Evolutionary conservation across 2,329 filamentous ascomycete genomes (phyloP).

Genomic region (Trichophyton rubrum): DNA sequence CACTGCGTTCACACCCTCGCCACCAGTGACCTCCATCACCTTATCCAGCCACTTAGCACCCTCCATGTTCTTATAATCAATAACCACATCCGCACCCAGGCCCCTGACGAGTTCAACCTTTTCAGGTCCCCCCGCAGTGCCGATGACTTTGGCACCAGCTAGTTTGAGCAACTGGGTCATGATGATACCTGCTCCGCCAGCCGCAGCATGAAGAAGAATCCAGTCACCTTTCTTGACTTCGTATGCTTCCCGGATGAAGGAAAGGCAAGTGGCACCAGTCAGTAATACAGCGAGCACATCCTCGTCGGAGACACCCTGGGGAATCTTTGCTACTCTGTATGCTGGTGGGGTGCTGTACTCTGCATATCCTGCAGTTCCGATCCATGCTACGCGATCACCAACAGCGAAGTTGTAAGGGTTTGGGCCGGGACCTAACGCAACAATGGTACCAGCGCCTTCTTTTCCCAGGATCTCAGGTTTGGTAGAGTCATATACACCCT

Average conservation of each 20-base stretch:
- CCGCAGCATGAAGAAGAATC: slow-evolving; percentile 68
- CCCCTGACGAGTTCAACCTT: slow-evolving; percentile 58
- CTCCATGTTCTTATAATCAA: slow-evolving; percentile 76
- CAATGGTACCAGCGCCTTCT: slow-evolving; percentile 63
- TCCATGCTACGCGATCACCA: slow-evolving; percentile 61
- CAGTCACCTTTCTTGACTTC: slow-evolving; percentile 63
- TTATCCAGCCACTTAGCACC: slow-evolving; percentile 65
- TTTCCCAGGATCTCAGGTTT: slow-evolving; percentile 68
- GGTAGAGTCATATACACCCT: slow-evolving; percentile 60
- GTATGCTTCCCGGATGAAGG: slow-evolving; percentile 62
- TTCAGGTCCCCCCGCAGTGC: slow-evolving; percentile 59
- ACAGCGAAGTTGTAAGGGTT: slow-evolving; percentile 44
- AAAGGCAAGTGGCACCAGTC: slow-evolving; percentile 72
- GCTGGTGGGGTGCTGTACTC: slow-evolving; percentile 45
- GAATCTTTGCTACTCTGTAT: slow-evolving; percentile 48
- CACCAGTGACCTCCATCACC: slow-evolving; percentile 72
- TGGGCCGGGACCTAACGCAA: slow-evolving; percentile 43
- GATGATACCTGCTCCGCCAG: slow-evolving; percentile 66
- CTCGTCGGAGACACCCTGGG: slow-evolving; percentile 47
- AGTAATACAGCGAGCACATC: slow-evolving; percentile 58
- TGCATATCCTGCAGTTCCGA: slow-evolving; percentile 45
- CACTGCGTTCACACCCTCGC: slow-evolving; percentile 60
- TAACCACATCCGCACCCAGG: slow-evolving; percentile 54
- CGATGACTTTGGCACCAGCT: slow-evolving; percentile 66
- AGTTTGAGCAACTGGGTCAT: slow-evolving; percentile 61